Percentiles rank a stretch among this genome's conserved stretches.
Evolutionary conservation across 768 basidiomycete species (phyloP).

Genomic region (Trametes coccinea): DNA sequence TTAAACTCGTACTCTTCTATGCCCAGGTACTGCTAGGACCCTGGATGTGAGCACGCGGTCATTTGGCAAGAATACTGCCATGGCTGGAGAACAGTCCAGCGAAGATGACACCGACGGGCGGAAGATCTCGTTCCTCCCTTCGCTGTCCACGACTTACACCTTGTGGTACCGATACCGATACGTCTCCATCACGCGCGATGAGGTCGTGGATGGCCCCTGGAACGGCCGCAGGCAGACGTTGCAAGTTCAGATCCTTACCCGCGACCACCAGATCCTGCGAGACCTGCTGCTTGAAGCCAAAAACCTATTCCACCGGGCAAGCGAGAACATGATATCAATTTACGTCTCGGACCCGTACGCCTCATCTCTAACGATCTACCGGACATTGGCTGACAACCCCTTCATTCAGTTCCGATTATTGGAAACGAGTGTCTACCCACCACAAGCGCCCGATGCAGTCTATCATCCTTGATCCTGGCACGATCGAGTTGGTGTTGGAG

Average conservation of each 20-base stretch:
- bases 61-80: conserved; percentile 4
- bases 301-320: conserved; percentile 48
- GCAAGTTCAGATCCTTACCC: conserved; percentile 52
- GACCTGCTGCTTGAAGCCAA: conserved; percentile 59
- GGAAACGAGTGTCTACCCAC: conserved; percentile 57
- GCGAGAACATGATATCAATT: conserved; percentile 54
- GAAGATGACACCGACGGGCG: conserved; percentile 13
- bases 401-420: conserved; percentile 37
- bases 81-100: background rate
- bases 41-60: conserved; percentile 18
- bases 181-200: conserved; percentile 35
- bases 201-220: conserved; percentile 38
- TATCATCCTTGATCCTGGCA: conserved; percentile 69
- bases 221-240: conserved; percentile 41
- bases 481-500: conserved; percentile 64
- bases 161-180: conserved; percentile 49
- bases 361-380: background rate
- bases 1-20: background rate
- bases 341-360: conserved; percentile 48
- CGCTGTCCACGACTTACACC: conserved; percentile 34
- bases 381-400: background rate
- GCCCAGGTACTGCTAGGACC: conserved; percentile 14
- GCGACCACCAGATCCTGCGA: conserved; percentile 46
- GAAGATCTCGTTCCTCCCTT: conserved; percentile 17
- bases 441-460: conserved; percentile 70